phyloP scores from a whole-genome alignment of 2,329 filamentous ascomycete species.

The Scorias spongiosa region DNA sequence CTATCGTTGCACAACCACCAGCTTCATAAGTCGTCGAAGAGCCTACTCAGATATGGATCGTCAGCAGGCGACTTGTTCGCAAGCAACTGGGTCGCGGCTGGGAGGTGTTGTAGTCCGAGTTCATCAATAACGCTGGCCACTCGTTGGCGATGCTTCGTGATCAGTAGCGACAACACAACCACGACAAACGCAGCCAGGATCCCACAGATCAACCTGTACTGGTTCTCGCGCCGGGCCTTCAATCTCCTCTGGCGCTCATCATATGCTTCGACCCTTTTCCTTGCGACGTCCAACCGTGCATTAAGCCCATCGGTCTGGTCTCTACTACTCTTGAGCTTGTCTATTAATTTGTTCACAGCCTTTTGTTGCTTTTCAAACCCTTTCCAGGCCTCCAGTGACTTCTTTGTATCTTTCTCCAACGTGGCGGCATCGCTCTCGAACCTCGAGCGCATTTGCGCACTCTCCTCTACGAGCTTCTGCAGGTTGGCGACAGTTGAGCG shows the following conservation, averaged over 20 bases:
- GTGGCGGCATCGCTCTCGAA: constrained; percentile 47
- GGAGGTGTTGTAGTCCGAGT: neutral
- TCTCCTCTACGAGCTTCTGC: constrained; percentile 50
- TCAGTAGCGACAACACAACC: constrained; percentile 11
- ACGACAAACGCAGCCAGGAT: constrained; percentile 10
- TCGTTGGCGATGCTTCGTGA: constrained; percentile 9
- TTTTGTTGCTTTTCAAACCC: constrained; percentile 50
- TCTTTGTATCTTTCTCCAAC: constrained; percentile 43
- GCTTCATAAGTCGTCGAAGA: constrained; percentile 16
- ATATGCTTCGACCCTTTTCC: constrained; percentile 50
- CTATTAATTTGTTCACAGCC: constrained; percentile 46
- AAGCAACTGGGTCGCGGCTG: constrained; percentile 2
- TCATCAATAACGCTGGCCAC: constrained; percentile 2
- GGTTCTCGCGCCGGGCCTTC: constrained; percentile 41
- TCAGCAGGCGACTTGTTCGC: constrained; percentile 7
- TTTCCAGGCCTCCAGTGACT: constrained; percentile 45
- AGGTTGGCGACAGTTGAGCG: constrained; percentile 50
- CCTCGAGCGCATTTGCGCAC: constrained; percentile 24
- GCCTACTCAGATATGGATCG: constrained; percentile 14
- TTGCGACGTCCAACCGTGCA: constrained; percentile 48
- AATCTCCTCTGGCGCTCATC: constrained; percentile 51
- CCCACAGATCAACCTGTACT: constrained; percentile 15
- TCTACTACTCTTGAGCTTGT: constrained; percentile 44
- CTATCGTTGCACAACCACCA: too few species aligned
- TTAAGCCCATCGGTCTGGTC: constrained; percentile 45